Base-by-base conservation (phyloP, 1,284 basidiomycete species). In the Agroathelia rolfsii region DNA sequence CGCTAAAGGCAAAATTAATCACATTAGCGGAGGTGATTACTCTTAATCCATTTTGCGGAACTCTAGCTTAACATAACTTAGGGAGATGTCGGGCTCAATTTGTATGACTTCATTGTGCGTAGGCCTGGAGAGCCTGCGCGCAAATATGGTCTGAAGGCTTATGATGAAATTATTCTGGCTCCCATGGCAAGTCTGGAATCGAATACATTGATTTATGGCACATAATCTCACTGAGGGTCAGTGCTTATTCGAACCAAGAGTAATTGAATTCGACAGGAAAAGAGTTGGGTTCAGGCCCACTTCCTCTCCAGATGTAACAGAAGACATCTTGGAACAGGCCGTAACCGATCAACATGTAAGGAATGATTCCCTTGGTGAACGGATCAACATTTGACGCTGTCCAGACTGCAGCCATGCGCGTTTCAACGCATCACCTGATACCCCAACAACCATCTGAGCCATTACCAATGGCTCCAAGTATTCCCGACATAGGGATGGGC, bases 121-220 rank as follows among this genome's bases (percentile, higher is more conserved):
- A 62, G 74, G 35, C 85, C 92, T 2, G 73, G 74, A 17, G 68
- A 76, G 38, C 62, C 77, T 11, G 84, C 90, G 3, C 72, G 82
- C 49, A 96, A 96, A 56, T 98, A 93, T 54, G 78, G 78, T 15
- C 63, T 97, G 35, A 76, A 90, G 18, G 82, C 86, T 4, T 98
- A 97, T 51, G 95, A 98, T 52, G 95, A 98, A 61, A 81, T 88
- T 36, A 93, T 97, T 37, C 64, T 98, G 22, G 90, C 92, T 0
- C 88, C 94, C 1, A 88, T 96, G 77, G 88, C 88, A 49, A 41
- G 66, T 32, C 28, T 35, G 3, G 29, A 25, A 8, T 10, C 26
- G 13, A 28, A 14, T 32, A 22, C 30, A 29, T 24, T 18, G 6
- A 18, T 12, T 35, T 33, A 18, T 7, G 32, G 13, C 33, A 43